Evolutionary conservation across 768 basidiomycete genomes (phyloP).

Genomic region (Termitomyces sp.): DNA sequence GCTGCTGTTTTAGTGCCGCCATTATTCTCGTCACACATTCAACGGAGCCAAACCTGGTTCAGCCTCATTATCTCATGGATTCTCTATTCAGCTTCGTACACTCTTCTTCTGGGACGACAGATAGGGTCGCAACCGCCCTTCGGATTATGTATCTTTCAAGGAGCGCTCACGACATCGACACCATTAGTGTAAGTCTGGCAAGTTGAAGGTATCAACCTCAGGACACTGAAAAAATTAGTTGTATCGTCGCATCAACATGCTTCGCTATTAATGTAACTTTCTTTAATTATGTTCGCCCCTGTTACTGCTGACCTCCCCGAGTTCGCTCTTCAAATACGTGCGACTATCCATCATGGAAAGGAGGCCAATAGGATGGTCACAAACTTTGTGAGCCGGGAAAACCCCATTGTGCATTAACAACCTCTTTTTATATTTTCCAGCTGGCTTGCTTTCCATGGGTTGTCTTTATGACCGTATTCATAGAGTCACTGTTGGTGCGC

Average conservation of each 20-base stretch:
- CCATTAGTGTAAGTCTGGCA: slow-evolving; percentile 2
- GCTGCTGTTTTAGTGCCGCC: neutral
- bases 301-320: neutral
- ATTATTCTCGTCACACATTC: neutral
- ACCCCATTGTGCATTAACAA: neutral
- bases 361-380: neutral
- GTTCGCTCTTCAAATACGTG: slow-evolving; percentile 2
- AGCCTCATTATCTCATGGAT: slow-evolving; percentile 3
- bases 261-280: slow-evolving; percentile 4
- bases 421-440: neutral
- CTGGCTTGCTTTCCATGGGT: slow-evolving; percentile 1
- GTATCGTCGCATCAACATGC: slow-evolving; percentile 7
- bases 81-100: slow-evolving; percentile 3
- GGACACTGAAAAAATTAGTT: neutral
- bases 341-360: neutral
- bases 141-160: slow-evolving; percentile 8
- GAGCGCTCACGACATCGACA: neutral
- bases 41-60: slow-evolving; percentile 2
- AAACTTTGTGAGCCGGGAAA: neutral
- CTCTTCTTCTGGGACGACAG: slow-evolving; percentile 5
- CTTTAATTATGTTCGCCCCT: neutral
- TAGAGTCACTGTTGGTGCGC: neutral
- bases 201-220: neutral
- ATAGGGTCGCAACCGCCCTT: slow-evolving; percentile 1
- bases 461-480: neutral